Conservation (phyloP, 331 rosid genomes). For the Prunus yedoensis region DNA sequence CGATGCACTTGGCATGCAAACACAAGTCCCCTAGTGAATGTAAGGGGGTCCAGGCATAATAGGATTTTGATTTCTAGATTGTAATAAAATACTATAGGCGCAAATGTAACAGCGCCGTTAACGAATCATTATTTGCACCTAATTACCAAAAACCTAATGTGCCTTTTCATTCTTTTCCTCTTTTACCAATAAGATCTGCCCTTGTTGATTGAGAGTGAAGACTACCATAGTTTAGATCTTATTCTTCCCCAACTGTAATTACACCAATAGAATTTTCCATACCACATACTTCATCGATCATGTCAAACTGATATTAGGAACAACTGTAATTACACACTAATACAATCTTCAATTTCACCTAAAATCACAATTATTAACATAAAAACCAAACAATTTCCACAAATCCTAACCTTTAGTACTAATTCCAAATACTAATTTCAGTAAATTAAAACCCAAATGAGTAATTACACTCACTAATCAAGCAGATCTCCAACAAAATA, state of each 20-base stretch:
- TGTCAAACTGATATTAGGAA: neutral
- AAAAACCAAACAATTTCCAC: neutral
- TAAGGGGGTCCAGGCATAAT: neutral
- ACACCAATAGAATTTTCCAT: neutral
- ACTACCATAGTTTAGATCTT: neutral
- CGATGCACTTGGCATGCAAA: neutral
- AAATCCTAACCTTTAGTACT: conserved; percentile 17
- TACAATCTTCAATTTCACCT: neutral
- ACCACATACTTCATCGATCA: neutral
- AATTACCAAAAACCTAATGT: neutral
- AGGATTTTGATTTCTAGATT: neutral
- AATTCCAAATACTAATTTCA: neutral
- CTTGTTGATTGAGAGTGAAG: neutral
- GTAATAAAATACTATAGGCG: neutral
- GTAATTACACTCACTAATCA: conserved; percentile 4
- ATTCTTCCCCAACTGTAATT: neutral
- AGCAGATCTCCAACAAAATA: conserved; percentile 32
- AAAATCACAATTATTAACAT: neutral
- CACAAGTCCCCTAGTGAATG: neutral
- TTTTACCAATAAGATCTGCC: neutral
- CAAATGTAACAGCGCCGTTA: neutral
- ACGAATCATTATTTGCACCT: neutral
- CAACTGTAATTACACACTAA: neutral
- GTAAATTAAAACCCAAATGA: neutral
- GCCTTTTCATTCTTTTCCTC: neutral